These are phyloP conservation scores for Orobanche coerulescens DNA, from an alignment of 257 asterid species.

Conservation along the genomic window DNA sequence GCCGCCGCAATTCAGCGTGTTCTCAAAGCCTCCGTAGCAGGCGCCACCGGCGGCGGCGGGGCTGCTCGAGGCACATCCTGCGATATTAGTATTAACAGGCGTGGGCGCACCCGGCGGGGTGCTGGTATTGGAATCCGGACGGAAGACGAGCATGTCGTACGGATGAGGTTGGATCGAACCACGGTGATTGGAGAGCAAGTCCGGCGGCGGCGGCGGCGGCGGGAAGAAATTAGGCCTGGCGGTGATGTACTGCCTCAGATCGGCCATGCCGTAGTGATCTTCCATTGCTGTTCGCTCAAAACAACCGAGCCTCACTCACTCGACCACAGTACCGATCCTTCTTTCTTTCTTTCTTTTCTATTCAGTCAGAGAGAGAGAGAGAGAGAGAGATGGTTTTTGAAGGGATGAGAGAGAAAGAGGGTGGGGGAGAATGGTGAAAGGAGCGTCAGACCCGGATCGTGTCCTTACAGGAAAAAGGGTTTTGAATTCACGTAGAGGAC, in stretches of 20 bases:
- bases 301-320: too few relatives aligned
- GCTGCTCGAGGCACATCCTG: too few relatives aligned
- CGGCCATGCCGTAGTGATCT: constrained; percentile 61
- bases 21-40: constrained; percentile 36
- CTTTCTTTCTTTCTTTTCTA: not conserved
- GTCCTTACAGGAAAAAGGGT: constrained; percentile 36
- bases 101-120: not conserved
- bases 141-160: constrained; percentile 55
- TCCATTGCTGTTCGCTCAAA: constrained; percentile 39
- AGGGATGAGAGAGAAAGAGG: constrained; percentile 12
- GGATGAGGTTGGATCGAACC: constrained; percentile 30
- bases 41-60: constrained; percentile 20
- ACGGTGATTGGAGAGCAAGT: constrained; percentile 38
- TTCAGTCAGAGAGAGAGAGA: constrained; percentile 4
- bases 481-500: constrained; percentile 44
- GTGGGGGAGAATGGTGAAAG: constrained; percentile 44
- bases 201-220: constrained; percentile 42
- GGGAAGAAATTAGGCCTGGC: constrained; percentile 44
- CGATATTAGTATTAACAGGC: not conserved
- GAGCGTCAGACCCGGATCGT: constrained; percentile 94
- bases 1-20: constrained; percentile 27
- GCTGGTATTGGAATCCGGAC: constrained; percentile 31
- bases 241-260: constrained; percentile 58
- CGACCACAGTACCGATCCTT: too few relatives aligned
- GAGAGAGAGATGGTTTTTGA: constrained; percentile 1